A percentile compares a stretch with the other conserved stretches of the same genome.
phyloP scores from a whole-genome alignment of 768 basidiomycete species.

The Lactarius pseudohatsudake region DNA sequence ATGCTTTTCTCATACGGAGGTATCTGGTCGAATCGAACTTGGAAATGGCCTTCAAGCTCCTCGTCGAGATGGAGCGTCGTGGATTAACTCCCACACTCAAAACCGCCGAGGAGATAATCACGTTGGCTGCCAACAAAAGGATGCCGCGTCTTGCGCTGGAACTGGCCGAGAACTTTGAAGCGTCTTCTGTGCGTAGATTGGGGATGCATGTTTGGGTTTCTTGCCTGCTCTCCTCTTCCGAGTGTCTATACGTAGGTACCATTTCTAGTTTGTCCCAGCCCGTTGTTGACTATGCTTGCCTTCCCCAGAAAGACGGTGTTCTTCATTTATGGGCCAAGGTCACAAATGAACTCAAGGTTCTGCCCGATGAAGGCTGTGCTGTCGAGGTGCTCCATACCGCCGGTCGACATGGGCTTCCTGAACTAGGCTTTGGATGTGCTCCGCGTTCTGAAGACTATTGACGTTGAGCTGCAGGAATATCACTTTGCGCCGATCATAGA shows the following conservation, averaged over 20 bases:
- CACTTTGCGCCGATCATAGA: constrained; percentile 80
- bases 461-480: constrained; percentile 57
- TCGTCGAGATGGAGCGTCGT: constrained; percentile 56
- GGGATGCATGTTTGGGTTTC: constrained; percentile 59
- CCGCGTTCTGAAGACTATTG: constrained; percentile 49
- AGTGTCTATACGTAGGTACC: constrained; percentile 62
- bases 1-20: constrained; percentile 51
- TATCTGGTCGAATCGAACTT: constrained; percentile 49
- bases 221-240: constrained; percentile 64
- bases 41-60: constrained; percentile 62
- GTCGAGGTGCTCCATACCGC: constrained; percentile 69
- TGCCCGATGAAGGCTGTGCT: constrained; percentile 75
- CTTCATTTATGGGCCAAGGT: constrained; percentile 58
- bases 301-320: constrained; percentile 63
- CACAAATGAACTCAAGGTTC: constrained; percentile 50
- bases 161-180: constrained; percentile 61
- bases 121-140: constrained; percentile 51
- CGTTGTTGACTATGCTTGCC: not conserved
- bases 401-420: constrained; percentile 67
- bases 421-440: constrained; percentile 68
- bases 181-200: constrained; percentile 51
- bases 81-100: constrained; percentile 51
- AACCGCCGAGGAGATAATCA: constrained; percentile 53
- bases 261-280: not conserved
- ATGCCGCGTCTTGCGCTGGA: constrained; percentile 71